These are phyloP conservation scores for Talaromyces sp. DNA, from an alignment of 2,329 filamentous ascomycete species.

Conservation along the genomic window DNA sequence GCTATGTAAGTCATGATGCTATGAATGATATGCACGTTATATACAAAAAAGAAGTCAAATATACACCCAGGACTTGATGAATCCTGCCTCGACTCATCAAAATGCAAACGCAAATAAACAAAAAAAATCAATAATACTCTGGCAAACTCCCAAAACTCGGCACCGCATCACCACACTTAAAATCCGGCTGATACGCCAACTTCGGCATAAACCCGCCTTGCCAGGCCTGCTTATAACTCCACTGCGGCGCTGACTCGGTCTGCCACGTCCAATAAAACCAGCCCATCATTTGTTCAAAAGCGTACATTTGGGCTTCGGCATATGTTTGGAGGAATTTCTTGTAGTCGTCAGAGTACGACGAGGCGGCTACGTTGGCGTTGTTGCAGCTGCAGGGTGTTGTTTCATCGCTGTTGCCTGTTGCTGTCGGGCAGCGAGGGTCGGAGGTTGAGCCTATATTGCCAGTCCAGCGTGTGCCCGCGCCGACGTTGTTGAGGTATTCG, in stretches of 20 bases:
- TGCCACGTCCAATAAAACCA: constrained; percentile 99
- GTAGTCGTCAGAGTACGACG: constrained; percentile 65
- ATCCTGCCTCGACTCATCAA: neutral
- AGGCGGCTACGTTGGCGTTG: constrained; percentile 67
- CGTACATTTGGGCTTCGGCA: constrained; percentile 92
- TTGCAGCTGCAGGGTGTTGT: constrained; percentile 62
- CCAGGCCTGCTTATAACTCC: constrained; percentile 65
- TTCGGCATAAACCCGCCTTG: constrained; percentile 72
- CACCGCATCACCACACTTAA: constrained; percentile 55
- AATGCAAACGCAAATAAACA: constrained; percentile 4
- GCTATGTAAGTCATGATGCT: neutral
- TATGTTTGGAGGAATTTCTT: constrained; percentile 84
- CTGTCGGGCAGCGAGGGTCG: constrained; percentile 68
- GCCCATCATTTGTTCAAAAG: constrained; percentile 87
- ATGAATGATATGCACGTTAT: neutral
- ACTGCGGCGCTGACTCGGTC: constrained; percentile 79
- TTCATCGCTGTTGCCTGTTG: constrained; percentile 46
- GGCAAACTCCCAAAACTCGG: constrained; percentile 42
- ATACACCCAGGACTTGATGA: neutral
- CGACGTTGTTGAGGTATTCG: constrained; percentile 79
- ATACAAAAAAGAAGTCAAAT: neutral
- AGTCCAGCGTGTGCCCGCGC: constrained; percentile 83
- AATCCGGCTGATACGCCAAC: constrained; percentile 66
- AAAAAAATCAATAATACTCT: constrained; percentile 35
- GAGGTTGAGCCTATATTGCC: constrained; percentile 42